A percentile compares a stretch with the other conserved stretches of the same genome.
These are phyloP conservation scores for Fusarium multiceps DNA, from an alignment of 2,329 filamentous ascomycete genomes.

Conservation along the genomic window DNA sequence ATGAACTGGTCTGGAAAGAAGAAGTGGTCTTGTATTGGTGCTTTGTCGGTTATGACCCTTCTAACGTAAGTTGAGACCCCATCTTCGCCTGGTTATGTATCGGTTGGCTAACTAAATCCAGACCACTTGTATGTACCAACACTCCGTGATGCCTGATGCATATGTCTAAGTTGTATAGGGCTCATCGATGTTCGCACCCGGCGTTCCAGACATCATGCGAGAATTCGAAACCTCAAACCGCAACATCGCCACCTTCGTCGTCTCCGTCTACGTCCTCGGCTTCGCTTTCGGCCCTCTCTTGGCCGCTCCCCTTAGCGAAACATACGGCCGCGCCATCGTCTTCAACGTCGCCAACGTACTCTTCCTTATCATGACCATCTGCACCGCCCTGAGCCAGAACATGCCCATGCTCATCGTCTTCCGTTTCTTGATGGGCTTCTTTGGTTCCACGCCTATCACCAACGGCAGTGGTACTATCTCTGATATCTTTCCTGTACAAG, in stretches of 20 bases:
- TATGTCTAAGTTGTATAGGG: conserved; percentile 29
- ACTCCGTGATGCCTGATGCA: accelerated
- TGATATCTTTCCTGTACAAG: conserved; percentile 69
- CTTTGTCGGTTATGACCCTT: conserved; percentile 48
- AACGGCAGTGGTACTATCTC: conserved; percentile 74
- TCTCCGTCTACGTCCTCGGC: conserved; percentile 60
- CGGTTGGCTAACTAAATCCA: conserved; percentile 23
- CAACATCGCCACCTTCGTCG: conserved; percentile 57
- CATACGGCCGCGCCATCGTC: conserved; percentile 64
- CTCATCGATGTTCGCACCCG: conserved; percentile 49
- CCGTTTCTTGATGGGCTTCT: conserved; percentile 70
- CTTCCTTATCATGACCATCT: conserved; percentile 63
- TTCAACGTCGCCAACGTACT: conserved; percentile 58
- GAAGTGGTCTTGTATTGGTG: conserved; percentile 51
- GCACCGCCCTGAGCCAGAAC: conserved; percentile 64
- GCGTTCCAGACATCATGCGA: conserved; percentile 60
- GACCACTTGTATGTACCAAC: conserved; percentile 38
- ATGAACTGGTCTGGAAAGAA: conserved; percentile 70
- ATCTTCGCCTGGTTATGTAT: accelerated
- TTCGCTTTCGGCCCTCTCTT: conserved; percentile 70
- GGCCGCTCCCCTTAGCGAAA: conserved; percentile 71
- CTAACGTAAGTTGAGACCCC: conserved; percentile 38
- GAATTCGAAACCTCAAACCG: conserved; percentile 54
- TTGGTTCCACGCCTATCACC: conserved; percentile 71
- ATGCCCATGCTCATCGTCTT: conserved; percentile 71